phyloP scores from a whole-genome alignment of 2,329 filamentous ascomycete species.

The Neofusicoccum kwambonambiense region DNA sequence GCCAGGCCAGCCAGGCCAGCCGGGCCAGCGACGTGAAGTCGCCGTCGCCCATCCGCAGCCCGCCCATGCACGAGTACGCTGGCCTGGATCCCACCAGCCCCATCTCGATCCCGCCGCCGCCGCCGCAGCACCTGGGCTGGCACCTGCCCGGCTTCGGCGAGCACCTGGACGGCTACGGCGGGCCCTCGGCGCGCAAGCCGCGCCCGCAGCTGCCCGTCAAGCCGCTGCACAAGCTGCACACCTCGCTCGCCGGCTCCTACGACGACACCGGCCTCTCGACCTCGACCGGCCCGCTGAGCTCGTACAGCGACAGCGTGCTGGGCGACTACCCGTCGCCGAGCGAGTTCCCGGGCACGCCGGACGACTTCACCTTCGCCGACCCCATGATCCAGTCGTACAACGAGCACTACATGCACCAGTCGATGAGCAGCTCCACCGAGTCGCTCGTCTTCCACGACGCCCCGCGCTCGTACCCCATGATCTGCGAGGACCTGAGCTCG shows the following conservation, averaged over 20 bases:
- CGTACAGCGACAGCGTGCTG: slow-evolving; percentile 43
- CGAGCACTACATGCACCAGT: slow-evolving; percentile 33
- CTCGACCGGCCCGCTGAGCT: slow-evolving; percentile 47
- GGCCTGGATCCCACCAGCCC: slow-evolving; percentile 38
- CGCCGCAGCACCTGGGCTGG: slow-evolving; percentile 36
- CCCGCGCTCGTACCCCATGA: slow-evolving; percentile 36
- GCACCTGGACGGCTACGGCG: slow-evolving; percentile 37
- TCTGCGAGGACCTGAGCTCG: slow-evolving; percentile 43
- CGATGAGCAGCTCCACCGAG: slow-evolving; percentile 40
- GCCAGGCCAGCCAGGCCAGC: slow-evolving; percentile 2
- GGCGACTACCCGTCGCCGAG: slow-evolving; percentile 46
- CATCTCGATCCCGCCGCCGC: slow-evolving; percentile 40
- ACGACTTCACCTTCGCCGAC: slow-evolving; percentile 43
- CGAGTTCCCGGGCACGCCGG: slow-evolving; percentile 48
- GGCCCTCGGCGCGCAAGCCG: slow-evolving; percentile 36
- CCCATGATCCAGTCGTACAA: slow-evolving; percentile 35
- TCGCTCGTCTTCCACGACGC: slow-evolving; percentile 35
- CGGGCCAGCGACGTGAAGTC: slow-evolving; percentile 8
- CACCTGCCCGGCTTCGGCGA: slow-evolving; percentile 39
- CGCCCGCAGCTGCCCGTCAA: slow-evolving; percentile 38
- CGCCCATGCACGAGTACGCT: slow-evolving; percentile 33
- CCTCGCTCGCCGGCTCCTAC: slow-evolving; percentile 39
- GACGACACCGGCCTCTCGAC: slow-evolving; percentile 44
- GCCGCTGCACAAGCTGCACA: slow-evolving; percentile 45
- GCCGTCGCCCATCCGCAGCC: slow-evolving; percentile 17